Evolutionary conservation across 257 asterid species (phyloP), one percentile per base, ranked within the genome.

Genomic region (Nicotiana tomentosiformis): DNA sequence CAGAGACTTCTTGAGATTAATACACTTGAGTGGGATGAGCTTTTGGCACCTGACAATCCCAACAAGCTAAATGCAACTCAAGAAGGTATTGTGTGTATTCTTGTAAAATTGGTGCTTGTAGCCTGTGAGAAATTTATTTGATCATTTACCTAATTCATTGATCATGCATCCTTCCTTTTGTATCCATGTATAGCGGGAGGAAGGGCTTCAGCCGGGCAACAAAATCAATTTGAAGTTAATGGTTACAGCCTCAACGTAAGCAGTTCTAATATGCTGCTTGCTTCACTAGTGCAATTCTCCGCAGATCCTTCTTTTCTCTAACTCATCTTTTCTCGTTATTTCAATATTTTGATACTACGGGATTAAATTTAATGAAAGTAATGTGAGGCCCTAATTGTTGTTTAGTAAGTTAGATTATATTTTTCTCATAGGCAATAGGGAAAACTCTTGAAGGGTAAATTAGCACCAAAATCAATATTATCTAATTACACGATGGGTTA

Each of bases 21-120:
- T 87, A 96, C 98, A 10, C 95, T 96, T 60, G 99, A 96, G 61
- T 96, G 99, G 99, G 99, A 96, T 82, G 99, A 96, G 86, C 99
- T 96, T 90, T 77, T 94, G 89, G 91, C 79, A 81, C 89, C 91
- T 30, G 90, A 87, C 83, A 97, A 92, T 88, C 85, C 95, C 83
- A 88, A 84, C 83, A 90, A 86, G 82, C 83, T 67, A 83, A 87
- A 68, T 67, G 67, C 90, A 86, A 85, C 88, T 49, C 93, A 87
- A 84, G 92, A 89, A 86, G 99, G 98, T 96, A 85, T 76, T 43
- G 20, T 74, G 79, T 74, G 79, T 15, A 23, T 72, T 72, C 23
- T 72, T 23, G 39, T 72, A 72, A 60, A 49, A 46, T 66, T 66
- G 61, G 61, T 49, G 39, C 79, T 29, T 72, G 79, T 72, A 46